A percentile compares a stretch with the other conserved stretches of the same genome.
Evolutionary conservation across 2,329 filamentous ascomycete genomes (phyloP).

Genomic region (Samsoniella hepiali): DNA sequence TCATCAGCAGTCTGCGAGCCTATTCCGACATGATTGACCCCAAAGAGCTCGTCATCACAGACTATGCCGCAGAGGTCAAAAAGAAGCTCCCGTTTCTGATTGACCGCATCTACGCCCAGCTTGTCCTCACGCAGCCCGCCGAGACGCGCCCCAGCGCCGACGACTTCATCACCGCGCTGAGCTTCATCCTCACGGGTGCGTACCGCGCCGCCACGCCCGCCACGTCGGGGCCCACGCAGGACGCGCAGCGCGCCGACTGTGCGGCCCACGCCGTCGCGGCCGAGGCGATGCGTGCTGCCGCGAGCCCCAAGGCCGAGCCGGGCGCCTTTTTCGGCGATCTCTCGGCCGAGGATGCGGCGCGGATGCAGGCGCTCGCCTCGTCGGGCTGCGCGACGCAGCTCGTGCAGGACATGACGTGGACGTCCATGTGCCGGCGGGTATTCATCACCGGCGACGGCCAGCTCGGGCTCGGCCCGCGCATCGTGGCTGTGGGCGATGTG

Average conservation of each 20-base stretch:
- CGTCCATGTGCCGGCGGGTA: conserved; percentile 17
- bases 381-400: conserved; percentile 7
- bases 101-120: conserved; percentile 10
- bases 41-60: conserved; percentile 16
- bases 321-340: neutral
- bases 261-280: conserved; percentile 14
- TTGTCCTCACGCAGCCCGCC: neutral
- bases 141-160: neutral
- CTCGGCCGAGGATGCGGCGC: neutral
- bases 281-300: neutral
- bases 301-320: neutral
- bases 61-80: neutral
- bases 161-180: conserved; percentile 8
- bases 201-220: conserved; percentile 5
- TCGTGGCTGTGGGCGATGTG: neutral
- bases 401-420: conserved; percentile 20
- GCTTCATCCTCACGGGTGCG: conserved; percentile 13
- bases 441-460: conserved; percentile 13
- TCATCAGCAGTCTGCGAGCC: neutral
- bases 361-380: neutral
- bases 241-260: conserved; percentile 5
- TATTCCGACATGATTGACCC: conserved; percentile 10
- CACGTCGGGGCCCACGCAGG: neutral
- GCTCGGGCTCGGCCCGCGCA: conserved; percentile 16
- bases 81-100: conserved; percentile 14